A percentile compares a stretch with the other conserved stretches of the same genome.
Evolutionary conservation across 257 asterid genomes (phyloP).

Genomic region (Nicotiana tabacum): DNA sequence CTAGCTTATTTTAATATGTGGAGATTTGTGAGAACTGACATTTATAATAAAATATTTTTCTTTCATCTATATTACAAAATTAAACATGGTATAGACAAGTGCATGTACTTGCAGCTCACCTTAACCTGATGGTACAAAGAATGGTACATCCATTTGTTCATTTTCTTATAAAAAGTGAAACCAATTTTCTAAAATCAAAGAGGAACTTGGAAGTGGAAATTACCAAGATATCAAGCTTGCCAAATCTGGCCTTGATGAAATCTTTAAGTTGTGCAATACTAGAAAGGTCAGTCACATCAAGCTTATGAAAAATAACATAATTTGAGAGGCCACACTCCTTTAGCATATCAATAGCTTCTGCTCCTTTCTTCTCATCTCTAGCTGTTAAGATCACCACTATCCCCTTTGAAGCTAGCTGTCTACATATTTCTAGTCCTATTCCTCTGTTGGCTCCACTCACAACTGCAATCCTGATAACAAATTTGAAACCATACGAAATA

Average conservation of each 20-base stretch:
- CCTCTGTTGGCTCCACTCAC: conserved; percentile 50
- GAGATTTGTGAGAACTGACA: too few species aligned
- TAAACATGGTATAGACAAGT: too few species aligned
- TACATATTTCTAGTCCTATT: conserved; percentile 37
- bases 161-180: too few species aligned
- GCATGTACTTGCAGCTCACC: too few species aligned
- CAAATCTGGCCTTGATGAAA: conserved; percentile 31
- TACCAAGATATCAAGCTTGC: conserved; percentile 56
- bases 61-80: too few species aligned
- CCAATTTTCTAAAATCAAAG: too few species aligned
- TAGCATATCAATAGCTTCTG: conserved; percentile 34
- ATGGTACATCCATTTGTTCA: too few species aligned
- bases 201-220: not conserved
- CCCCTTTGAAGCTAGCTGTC: conserved; percentile 32
- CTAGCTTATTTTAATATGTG: too few species aligned
- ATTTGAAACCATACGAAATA: not conserved
- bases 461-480: conserved; percentile 34
- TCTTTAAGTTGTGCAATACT: conserved; percentile 30
- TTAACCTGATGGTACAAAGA: too few species aligned
- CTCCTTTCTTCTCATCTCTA: conserved; percentile 38
- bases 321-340: conserved; percentile 16
- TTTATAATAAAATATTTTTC: too few species aligned
- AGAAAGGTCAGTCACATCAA: conserved; percentile 36
- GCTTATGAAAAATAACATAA: conserved; percentile 42
- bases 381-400: conserved; percentile 37